A percentile compares a stretch with the other conserved stretches of the same genome.
phyloP scores from a whole-genome alignment of 345 rosid genomes.

The Rhodomyrtus tomentosa region DNA sequence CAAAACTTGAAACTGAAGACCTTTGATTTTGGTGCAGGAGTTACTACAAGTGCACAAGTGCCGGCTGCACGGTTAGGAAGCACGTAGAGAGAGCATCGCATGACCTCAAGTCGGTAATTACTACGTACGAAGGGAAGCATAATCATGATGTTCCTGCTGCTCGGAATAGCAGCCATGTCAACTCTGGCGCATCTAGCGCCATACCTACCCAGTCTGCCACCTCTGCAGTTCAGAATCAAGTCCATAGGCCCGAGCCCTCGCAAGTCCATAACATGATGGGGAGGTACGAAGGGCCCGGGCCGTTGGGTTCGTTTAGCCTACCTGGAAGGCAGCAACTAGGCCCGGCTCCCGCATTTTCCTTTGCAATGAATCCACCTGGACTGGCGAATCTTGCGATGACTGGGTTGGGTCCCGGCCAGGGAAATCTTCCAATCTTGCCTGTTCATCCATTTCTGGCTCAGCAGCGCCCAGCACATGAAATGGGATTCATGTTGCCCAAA shows the following conservation, averaged over 20 bases:
- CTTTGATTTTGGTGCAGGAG: slow-evolving; percentile 45
- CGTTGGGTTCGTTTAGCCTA: slow-evolving; percentile 43
- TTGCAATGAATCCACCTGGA: slow-evolving; percentile 52
- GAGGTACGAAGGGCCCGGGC: slow-evolving; percentile 42
- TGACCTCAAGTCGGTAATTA: slow-evolving; percentile 89
- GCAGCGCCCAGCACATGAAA: slow-evolving; percentile 31
- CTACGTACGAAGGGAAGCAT: slow-evolving; percentile 97
- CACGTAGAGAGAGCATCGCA: slow-evolving; percentile 99
- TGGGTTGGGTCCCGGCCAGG: slow-evolving; percentile 52
- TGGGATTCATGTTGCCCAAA: slow-evolving; percentile 62
- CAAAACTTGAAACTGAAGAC: neutral
- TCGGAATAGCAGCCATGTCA: slow-evolving; percentile 56
- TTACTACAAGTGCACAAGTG: slow-evolving; percentile 91
- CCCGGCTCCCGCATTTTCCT: slow-evolving; percentile 49
- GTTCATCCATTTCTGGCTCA: slow-evolving; percentile 48
- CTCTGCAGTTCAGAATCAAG: slow-evolving; percentile 27
- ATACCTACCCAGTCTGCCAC: slow-evolving; percentile 13
- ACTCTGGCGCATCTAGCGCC: slow-evolving; percentile 11
- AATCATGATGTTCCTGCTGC: slow-evolving; percentile 97
- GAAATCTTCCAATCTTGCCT: slow-evolving; percentile 45
- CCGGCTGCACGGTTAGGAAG: slow-evolving; percentile 91
- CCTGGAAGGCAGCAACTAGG: slow-evolving; percentile 72
- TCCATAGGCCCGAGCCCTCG: slow-evolving; percentile 45
- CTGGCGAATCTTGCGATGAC: slow-evolving; percentile 56
- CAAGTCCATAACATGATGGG: slow-evolving; percentile 48